A percentile compares a stretch with the other conserved stretches of the same genome.
Conservation (phyloP, 139 green algal species). For the Coelastrella sp. region DNA sequence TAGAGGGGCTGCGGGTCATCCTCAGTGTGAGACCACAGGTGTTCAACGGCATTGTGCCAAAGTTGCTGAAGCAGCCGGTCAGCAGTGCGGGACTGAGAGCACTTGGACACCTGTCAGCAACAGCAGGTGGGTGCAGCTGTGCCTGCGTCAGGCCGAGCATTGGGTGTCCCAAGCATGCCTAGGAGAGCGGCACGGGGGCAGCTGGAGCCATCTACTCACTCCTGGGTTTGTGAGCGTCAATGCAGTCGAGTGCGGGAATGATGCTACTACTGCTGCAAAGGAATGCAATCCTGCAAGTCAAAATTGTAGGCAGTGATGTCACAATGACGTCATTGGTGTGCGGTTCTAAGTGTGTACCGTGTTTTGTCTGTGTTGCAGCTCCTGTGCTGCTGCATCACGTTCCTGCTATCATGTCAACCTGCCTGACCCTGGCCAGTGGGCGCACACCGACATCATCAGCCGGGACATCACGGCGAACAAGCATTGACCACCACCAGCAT, state of each 20-base stretch:
- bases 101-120: constrained; percentile 82
- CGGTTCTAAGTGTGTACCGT: neutral
- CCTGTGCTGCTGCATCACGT: constrained; percentile 47
- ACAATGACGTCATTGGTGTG: neutral
- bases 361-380: neutral
- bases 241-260: too few species aligned
- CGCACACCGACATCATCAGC: neutral
- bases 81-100: constrained; percentile 65
- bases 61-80: constrained; percentile 76
- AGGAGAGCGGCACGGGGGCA: too few species aligned
- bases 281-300: too few species aligned
- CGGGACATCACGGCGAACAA: neutral
- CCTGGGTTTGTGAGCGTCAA: too few species aligned
- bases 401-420: constrained; percentile 43
- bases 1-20: constrained; percentile 92
- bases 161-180: too few species aligned
- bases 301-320: too few species aligned
- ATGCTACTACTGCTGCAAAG: too few species aligned
- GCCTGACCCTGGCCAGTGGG: constrained; percentile 27
- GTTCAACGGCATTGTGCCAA: constrained; percentile 83
- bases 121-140: constrained; percentile 62
- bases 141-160: too few species aligned
- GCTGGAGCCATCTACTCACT: too few species aligned
- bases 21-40: constrained; percentile 81
- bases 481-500: neutral